These are phyloP conservation scores for Juncus effusus DNA, from an alignment of 176 grass and related monocot genomes.

Conservation along the genomic window DNA sequence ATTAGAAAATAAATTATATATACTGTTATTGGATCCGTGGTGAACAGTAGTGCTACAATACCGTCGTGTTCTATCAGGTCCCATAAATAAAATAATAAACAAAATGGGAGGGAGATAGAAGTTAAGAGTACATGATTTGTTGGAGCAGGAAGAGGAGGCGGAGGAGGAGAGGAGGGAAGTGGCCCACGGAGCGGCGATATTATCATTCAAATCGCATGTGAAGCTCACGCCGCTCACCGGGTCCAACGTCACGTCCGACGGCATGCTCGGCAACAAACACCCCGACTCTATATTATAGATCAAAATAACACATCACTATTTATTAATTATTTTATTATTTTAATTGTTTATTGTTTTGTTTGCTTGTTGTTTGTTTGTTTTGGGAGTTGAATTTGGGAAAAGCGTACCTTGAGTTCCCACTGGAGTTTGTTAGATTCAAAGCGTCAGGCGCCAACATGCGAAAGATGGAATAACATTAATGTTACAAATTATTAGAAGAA, in stretches of 20 bases:
- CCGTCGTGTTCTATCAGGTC: too few relatives aligned
- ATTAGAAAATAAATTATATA: too few relatives aligned
- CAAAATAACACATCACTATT: not conserved
- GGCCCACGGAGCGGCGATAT: constrained; percentile 95
- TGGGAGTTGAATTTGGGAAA: not conserved
- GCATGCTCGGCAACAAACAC: constrained; percentile 94
- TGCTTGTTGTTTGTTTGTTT: too few relatives aligned
- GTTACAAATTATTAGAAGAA: constrained; percentile 29
- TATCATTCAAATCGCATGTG: constrained; percentile 98
- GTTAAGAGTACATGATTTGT: not conserved
- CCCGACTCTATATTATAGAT: constrained; percentile 61
- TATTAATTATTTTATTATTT: too few relatives aligned
- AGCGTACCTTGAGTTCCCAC: constrained; percentile 94
- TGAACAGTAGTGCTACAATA: too few relatives aligned
- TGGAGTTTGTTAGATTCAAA: constrained; percentile 24
- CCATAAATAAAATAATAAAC: too few relatives aligned
- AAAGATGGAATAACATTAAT: constrained; percentile 26
- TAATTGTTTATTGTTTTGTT: too few relatives aligned
- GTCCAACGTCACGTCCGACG: constrained; percentile 89
- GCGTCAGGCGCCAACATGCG: constrained; percentile 7
- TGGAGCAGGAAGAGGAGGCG: constrained; percentile 37
- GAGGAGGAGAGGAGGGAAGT: constrained; percentile 49
- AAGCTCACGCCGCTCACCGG: constrained; percentile 75
- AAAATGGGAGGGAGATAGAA: constrained; percentile 10
- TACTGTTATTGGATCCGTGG: too few relatives aligned